Evolutionary conservation across 106 monocot genomes (phyloP), one percentile per base, ranked within the genome.

Genomic region (Xerophyta viscosa): DNA sequence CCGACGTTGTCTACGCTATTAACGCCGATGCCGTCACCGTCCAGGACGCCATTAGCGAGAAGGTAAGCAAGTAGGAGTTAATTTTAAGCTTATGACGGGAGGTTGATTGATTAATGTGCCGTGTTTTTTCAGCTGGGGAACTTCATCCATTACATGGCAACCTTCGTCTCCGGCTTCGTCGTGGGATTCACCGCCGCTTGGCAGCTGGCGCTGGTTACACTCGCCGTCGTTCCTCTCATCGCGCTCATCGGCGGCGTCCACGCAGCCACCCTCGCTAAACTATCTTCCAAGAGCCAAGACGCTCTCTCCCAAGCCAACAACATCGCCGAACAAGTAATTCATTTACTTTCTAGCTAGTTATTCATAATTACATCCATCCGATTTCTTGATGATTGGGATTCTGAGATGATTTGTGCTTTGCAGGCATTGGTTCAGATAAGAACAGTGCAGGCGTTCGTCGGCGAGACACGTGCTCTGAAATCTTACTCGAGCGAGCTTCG

Each of bases 21-120:
- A 96, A 89, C 55, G 72, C 76, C 63, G 88, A 96, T 58, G 77
- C 94, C 29, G 81, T 85, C 59, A 22, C 70, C 23, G 78, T 96
- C 23, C 94, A 96, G 52, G 94, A 96, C 46, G 94, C 94, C 63
- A 89, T 96, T 41, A 96, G 94, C 47, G 94, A 96, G 81, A 96
- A 96, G 76, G 79, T 76, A 3, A 6, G 48, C 22, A 20, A 20
- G 7, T n/a, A 8, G 4, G 5, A n/a, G 4, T 18, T 6, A 46
- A 8, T 46, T 46, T 46, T 20, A 18, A 21, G 15, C 4, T 13
- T 2, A 28, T 23, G 4, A 24, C 45, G 30, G 2, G 19, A 8
- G 6, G 20, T 20, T 48, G 0, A 0, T 1, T 27, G n/a, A 2
- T 27, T 48, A 2, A 28, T 62, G 14, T 28, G 3, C n/a, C 25